Evolutionary conservation across 148 eudicot genomes (phyloP), one percentile per base, ranked within the genome.

Genomic region (Cornus controversa): DNA sequence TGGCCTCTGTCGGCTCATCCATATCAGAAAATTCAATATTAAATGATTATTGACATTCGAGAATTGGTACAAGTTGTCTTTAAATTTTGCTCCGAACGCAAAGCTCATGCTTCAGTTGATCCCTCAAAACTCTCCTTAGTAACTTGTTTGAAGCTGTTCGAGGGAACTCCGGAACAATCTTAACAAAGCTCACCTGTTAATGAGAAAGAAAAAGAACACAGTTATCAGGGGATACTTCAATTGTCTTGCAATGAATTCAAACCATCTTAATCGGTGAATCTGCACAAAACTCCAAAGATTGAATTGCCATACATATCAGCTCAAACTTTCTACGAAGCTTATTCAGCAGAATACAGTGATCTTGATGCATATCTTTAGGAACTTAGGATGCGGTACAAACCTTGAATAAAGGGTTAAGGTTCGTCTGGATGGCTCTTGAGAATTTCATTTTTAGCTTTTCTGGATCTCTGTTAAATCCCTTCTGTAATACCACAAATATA

Each of bases 381-480:
- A 3, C 23, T 75, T 40, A 11, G 66, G 10, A 73, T 9, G 64
- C 67, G 67, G 42, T 8, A 62, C 57, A 75, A 76, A 92, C 98
- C 98, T 93, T 96, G 73, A 93, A 96, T 78, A 96, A 70, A 57
- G 99, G 99, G 72, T 96, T 96, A 45, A 96, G 98, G 78, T 90
- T 88, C 14, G 71, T 83, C 71, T 88, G 98, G 45, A 96, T 90
- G 79, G 94, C 90, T 85, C 81, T 93, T 2, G 95, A 89, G 84
- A 96, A 88, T 58, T 71, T 82, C 73, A 78, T 74, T 91, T 80
- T 93, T 65, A 95, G 83, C 62, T 75, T 83, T 54, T 88, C 91
- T 24, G 92, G 86, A 31, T 89, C 80, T 47, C 57, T 66, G 45
- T 54, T 62, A 66, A 74, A 69, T 73, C 92, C 93, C 34, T 80